Evolutionary conservation across 2,329 filamentous ascomycete genomes (phyloP), one percentile per base, ranked within the genome.

Genomic region (Ceratocystis albifundus): DNA sequence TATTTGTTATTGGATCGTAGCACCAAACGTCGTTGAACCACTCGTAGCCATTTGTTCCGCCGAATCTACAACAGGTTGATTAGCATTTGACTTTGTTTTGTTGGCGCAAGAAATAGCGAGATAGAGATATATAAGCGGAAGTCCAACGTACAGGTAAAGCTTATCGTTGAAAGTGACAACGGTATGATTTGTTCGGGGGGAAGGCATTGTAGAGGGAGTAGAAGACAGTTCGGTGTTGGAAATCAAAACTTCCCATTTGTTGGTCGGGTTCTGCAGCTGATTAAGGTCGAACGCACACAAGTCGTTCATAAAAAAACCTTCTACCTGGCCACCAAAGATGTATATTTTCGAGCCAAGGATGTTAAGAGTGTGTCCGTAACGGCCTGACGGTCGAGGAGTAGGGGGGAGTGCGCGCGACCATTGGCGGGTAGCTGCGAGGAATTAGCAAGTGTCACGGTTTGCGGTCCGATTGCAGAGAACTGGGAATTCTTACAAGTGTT

Each of bases 21-120:
- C 87, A 90, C 94, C 94, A 99, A 61, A 99, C 94, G 74, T 99
- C 94, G 75, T 97, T 99, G 78, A 97, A 99, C 95, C 94, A 99
- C 72, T 89, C 86, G 66, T 92, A 84, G 50, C 94, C 94, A 74
- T 99, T 96, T 1, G 94, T 99, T 69, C 94, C 94, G 71, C 94
- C 94, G 74, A 99, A 99, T n/a, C 89, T 94, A 70, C 30, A 28
- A 10, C 62, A 3, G 10, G 17, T 5, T 8, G 30, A 32, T 66
- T 64, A 66, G 61, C 41, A 46, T 15, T 7, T 32, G 5, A 22
- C 0, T 15, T 20, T 2, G n/a, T n/a, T n/a, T n/a, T n/a, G n/a
- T n/a, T n/a, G n/a, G 6, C 2, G 22, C 12, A 22, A 17, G 28
- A 1, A 17, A 30, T 4, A 15, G 36, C 4, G 3, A 12, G 4